phyloP scores from a whole-genome alignment of 2,329 filamentous ascomycete genomes.

The Nemania sp. region DNA sequence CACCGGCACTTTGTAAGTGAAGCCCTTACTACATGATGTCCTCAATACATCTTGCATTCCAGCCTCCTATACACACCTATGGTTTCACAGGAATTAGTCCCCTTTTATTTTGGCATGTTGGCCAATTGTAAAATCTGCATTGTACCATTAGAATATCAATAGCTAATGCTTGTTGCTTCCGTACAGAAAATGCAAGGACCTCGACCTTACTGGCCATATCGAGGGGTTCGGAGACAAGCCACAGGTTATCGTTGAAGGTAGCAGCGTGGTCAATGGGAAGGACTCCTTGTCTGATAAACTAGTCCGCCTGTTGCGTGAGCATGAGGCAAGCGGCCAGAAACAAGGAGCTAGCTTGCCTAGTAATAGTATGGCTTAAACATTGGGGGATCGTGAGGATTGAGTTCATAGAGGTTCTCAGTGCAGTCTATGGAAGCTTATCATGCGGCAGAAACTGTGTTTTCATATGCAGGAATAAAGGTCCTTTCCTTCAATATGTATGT shows the following conservation, averaged over 20 bases:
- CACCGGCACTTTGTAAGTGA: constrained; percentile 25
- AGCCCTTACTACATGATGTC: not conserved
- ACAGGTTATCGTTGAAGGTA: not conserved
- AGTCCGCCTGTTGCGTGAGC: not conserved
- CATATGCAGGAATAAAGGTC: not conserved
- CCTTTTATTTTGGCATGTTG: not conserved
- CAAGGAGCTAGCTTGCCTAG: not conserved
- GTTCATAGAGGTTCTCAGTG: no score
- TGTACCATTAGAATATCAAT: not conserved
- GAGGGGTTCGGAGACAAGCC: not conserved
- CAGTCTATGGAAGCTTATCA: no score
- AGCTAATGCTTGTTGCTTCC: not conserved
- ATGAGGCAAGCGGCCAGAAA: not conserved
- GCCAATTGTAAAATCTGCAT: not conserved
- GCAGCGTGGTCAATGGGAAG: not conserved
- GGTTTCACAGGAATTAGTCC: not conserved
- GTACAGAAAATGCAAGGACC: not conserved
- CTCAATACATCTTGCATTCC: not conserved
- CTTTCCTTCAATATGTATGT: not conserved
- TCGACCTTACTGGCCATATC: not conserved
- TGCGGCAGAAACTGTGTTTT: no score
- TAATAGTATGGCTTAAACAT: not conserved
- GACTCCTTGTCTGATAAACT: not conserved
- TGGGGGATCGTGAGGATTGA: not conserved
- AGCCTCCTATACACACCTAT: not conserved